These are phyloP conservation scores for Zygoascus biomembranicola DNA, from an alignment of 805 yeast genomes.

Conservation along the genomic window DNA sequence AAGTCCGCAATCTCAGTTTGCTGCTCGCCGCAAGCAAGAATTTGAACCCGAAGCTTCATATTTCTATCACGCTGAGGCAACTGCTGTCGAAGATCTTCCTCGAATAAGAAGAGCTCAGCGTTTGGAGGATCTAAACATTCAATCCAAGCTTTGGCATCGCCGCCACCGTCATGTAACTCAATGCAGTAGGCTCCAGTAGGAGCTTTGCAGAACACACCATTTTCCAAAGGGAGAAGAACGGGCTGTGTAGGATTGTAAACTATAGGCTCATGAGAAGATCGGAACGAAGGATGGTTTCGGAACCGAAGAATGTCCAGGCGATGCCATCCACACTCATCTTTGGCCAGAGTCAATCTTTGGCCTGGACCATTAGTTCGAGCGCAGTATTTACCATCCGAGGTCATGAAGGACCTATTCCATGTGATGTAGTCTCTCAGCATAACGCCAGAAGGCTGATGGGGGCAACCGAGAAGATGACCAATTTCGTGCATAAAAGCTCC, in stretches of 20 bases:
- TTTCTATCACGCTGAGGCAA: conserved; percentile 28
- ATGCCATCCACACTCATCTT: conserved; percentile 82
- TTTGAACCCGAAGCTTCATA: conserved; percentile 38
- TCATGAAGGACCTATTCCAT: conserved; percentile 72
- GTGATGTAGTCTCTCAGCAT: conserved; percentile 82
- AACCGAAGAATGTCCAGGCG: conserved; percentile 71
- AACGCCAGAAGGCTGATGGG: conserved; percentile 84
- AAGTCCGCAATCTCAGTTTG: conserved; percentile 46
- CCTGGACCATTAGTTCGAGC: conserved; percentile 32
- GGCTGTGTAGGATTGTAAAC: conserved; percentile 34
- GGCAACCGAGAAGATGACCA: conserved; percentile 86
- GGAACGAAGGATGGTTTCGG: conserved; percentile 71
- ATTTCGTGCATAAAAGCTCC: conserved; percentile 96
- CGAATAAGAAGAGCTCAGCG: conserved; percentile 39
- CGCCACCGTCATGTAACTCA: conserved; percentile 56
- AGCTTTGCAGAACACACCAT: conserved; percentile 43
- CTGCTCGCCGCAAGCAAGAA: conserved; percentile 55
- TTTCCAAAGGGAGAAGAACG: conserved; percentile 38
- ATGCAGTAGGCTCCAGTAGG: conserved; percentile 64
- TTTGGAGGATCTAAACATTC: conserved; percentile 59
- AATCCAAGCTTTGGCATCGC: conserved; percentile 41
- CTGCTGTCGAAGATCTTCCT: conserved; percentile 36
- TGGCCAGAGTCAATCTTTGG: conserved; percentile 28
- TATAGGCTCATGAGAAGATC: conserved; percentile 51
- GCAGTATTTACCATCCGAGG: conserved; percentile 52